Conservation (phyloP, 176 grass and related monocot genomes). For the Carex myosuroides region DNA sequence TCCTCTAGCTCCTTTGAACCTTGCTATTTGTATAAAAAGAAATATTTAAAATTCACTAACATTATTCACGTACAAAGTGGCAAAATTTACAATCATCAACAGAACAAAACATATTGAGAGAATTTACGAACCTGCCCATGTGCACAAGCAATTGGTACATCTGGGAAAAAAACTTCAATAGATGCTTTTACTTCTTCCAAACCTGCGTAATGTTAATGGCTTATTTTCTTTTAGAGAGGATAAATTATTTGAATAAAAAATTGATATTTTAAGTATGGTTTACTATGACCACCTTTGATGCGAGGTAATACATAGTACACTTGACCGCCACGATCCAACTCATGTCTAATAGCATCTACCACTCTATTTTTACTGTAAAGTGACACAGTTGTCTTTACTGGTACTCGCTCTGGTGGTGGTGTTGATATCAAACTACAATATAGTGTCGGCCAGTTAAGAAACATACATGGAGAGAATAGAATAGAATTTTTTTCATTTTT, state of each 20-base stretch:
- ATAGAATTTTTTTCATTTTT: not conserved
- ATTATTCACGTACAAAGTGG: slow-evolving; percentile 17
- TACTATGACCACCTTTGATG: slow-evolving; percentile 62
- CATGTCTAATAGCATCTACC: slow-evolving; percentile 73
- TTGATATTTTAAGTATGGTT: slow-evolving; percentile 5
- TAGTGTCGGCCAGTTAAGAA: slow-evolving; percentile 6
- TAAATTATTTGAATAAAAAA: slow-evolving; percentile 13
- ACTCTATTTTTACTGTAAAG: slow-evolving; percentile 75
- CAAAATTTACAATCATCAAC: not conserved
- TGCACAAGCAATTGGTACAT: slow-evolving; percentile 62
- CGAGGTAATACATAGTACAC: slow-evolving; percentile 97
- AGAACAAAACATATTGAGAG: not conserved
- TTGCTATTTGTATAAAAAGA: slow-evolving; percentile 40
- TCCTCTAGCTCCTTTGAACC: slow-evolving; percentile 59
- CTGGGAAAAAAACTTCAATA: slow-evolving; percentile 52
- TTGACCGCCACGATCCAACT: slow-evolving; percentile 82
- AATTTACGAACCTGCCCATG: slow-evolving; percentile 74
- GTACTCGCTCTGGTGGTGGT: slow-evolving; percentile 87
- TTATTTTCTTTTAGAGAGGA: slow-evolving; percentile 7
- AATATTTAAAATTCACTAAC: slow-evolving; percentile 4
- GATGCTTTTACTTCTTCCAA: slow-evolving; percentile 73
- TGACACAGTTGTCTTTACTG: slow-evolving; percentile 75
- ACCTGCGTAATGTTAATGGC: slow-evolving; percentile 42
- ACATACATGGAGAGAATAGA: not conserved
- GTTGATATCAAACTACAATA: slow-evolving; percentile 89